Base-by-base conservation (phyloP, 306 rosid genomes). In the Cucurbita ficifolia region DNA sequence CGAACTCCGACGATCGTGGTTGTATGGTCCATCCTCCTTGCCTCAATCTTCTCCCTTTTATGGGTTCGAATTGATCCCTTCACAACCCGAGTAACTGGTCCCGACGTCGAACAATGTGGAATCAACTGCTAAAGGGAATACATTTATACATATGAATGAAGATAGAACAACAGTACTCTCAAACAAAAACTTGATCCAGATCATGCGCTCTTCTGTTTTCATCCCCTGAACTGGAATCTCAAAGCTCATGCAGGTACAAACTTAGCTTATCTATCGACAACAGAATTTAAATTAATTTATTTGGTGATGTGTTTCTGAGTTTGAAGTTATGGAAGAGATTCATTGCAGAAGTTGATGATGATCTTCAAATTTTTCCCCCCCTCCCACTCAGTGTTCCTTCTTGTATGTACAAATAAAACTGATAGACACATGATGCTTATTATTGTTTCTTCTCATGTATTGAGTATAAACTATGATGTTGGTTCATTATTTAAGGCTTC, bases 51-150 rank as follows among this genome's bases (percentile, higher is more conserved):
- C 88, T 95, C 99, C 12, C 83, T 95, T 54, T 76, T 95, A 35
- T 95, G 99, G 99, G 97, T 95, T 65, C 76, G 97, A 29, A 56
- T 95, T 0, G 97, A 95, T 61, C 99, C 99, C 1, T 95, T 95
- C 69, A 89, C 88, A 11, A 91, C 97, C 10, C 81, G 89, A 56
- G 96, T 95, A 70, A 91, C 92, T 2, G 99, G 99, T n/a, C 99
- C 99, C 1, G 87, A 91, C 36, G 77, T 86, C 1, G 87, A 89
- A 83, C 72, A 9, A 57, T 95, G 99, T 86, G 99, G 99, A 77
- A 91, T 95, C 86, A 95, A 95, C 89, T 95, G 97, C 85, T 95
- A 88, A 84, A 19, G 55, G 11, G 40, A 35, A 2, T 49, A 5
- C 29, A 45, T 75, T 46, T 51, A 50, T 8, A 48, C 52, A 53